Base-by-base conservation (phyloP, 1,284 basidiomycete species). In the Ceratobasidium sp. region DNA sequence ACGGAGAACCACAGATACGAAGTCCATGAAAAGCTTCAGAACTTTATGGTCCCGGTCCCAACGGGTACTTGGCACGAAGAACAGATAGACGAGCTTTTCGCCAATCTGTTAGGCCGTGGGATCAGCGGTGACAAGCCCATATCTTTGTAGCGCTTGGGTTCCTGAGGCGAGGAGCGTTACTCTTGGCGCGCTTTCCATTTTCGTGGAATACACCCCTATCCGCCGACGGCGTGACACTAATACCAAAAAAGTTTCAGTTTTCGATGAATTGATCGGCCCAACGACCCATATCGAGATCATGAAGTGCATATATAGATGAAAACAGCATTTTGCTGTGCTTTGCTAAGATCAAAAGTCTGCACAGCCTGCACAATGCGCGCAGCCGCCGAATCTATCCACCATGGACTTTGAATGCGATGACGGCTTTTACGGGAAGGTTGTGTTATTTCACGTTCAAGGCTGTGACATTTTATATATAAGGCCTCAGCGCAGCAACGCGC, bases 81-180 rank as follows among this genome's bases (percentile, higher is more conserved):
- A 82, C 96, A 98, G 86, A 90, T 96, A 78, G 96, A 98, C 83
- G 96, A 98, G 83, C 84, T 98, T 69, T 98, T 98, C 84, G 88
- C 91, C 50, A 95, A 93, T 38, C 84, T 98, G 69, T 87, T 98
- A 44, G 95, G 96, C 5, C 85, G 61, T 46, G 61, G 48, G 2
- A 26, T 40, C 40, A 44, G 48, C 7, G 17, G 44, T n/a, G 65
- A 52, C 17, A 23, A n/a, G 10, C 2, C 17, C 10, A 42, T 38
- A 67, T 17, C 17, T 10, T n/a, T 52, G 65, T 67, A 52, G 50
- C n/a, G 4, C 12, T 66, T 33, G 20, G 3, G 46, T 46, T 3
- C 23, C 12, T 28, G 28, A 13, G 13, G 61, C 61, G 61, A 2
- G 13, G 40, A 44, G 61, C 40, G 61, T 64, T 44, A 38, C 9